Evolutionary conservation across 1,284 basidiomycete species (phyloP).

Genomic region (Tylopilus sp.): DNA sequence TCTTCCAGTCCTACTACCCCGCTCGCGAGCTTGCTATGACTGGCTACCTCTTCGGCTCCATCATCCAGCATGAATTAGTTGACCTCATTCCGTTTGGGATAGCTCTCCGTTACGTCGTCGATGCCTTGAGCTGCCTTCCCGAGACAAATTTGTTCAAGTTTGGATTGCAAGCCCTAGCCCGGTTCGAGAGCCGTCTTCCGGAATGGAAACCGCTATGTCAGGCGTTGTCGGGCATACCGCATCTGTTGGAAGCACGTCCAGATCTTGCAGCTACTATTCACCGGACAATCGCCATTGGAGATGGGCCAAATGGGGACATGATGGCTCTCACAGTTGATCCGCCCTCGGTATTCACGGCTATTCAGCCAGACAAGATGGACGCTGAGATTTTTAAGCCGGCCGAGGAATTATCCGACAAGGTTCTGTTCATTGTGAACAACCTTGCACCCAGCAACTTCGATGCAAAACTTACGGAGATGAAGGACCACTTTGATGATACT

Average conservation of each 20-base stretch:
- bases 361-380: conserved; percentile 63
- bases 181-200: conserved; percentile 83
- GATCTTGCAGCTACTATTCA: conserved; percentile 78
- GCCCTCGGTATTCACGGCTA: conserved; percentile 64
- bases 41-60: conserved; percentile 92
- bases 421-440: conserved; percentile 98
- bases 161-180: conserved; percentile 85
- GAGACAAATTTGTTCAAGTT: conserved; percentile 96
- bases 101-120: conserved; percentile 94
- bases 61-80: conserved; percentile 92
- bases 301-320: conserved; percentile 41
- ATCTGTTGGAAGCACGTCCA: conserved; percentile 83
- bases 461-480: conserved; percentile 80
- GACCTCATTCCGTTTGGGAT: conserved; percentile 96
- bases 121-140: conserved; percentile 86
- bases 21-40: conserved; percentile 94
- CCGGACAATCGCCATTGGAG: conserved; percentile 59
- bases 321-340: conserved; percentile 41
- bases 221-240: conserved; percentile 83
- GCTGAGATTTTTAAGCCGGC: conserved; percentile 68
- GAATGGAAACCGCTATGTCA: conserved; percentile 96
- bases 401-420: conserved; percentile 89
- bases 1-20: conserved; percentile 96
- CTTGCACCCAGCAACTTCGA: conserved; percentile 94
- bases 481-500: conserved; percentile 72